Conservation (phyloP, 2,329 filamentous ascomycete genomes). For the Cercospora nicotianae region DNA sequence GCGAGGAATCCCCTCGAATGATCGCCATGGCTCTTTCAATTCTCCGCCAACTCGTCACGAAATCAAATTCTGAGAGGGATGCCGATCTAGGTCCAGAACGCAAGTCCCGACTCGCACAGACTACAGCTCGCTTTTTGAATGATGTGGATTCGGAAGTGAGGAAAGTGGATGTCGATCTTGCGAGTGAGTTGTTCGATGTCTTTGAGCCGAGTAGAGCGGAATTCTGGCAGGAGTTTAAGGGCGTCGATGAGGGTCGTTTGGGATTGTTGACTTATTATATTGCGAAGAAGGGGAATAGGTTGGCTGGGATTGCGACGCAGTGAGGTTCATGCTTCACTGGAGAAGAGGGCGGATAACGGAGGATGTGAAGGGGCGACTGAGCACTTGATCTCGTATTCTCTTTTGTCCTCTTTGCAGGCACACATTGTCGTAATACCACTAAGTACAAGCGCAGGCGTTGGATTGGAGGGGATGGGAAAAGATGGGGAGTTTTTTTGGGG, state of each 20-base stretch:
- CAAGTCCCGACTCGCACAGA: slow-evolving; percentile 29
- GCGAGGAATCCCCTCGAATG: slow-evolving; percentile 46
- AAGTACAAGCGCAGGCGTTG: not conserved
- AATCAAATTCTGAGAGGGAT: slow-evolving; percentile 16
- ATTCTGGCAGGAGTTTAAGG: slow-evolving; percentile 67
- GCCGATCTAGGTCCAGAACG: slow-evolving; percentile 27
- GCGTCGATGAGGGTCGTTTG: slow-evolving; percentile 69
- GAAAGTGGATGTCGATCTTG: slow-evolving; percentile 79
- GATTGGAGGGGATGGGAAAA: not conserved
- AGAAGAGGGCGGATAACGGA: not conserved
- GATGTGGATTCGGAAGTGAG: slow-evolving; percentile 37
- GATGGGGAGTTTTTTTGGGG: not conserved
- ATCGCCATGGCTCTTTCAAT: slow-evolving; percentile 62
- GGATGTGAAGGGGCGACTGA: not conserved
- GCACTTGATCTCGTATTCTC: not conserved
- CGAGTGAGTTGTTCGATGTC: slow-evolving; percentile 64
- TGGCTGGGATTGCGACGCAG: slow-evolving; percentile 8
- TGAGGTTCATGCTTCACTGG: not conserved
- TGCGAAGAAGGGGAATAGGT: slow-evolving; percentile 57
- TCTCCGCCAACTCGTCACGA: slow-evolving; percentile 60
- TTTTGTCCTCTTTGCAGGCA: not conserved
- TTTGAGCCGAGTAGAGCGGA: slow-evolving; percentile 36
- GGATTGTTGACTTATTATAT: slow-evolving; percentile 80
- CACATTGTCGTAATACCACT: not conserved
- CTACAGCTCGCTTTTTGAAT: slow-evolving; percentile 31